phyloP scores from a whole-genome alignment of 2,329 filamentous ascomycete species.

The Verticillium isaacii region DNA sequence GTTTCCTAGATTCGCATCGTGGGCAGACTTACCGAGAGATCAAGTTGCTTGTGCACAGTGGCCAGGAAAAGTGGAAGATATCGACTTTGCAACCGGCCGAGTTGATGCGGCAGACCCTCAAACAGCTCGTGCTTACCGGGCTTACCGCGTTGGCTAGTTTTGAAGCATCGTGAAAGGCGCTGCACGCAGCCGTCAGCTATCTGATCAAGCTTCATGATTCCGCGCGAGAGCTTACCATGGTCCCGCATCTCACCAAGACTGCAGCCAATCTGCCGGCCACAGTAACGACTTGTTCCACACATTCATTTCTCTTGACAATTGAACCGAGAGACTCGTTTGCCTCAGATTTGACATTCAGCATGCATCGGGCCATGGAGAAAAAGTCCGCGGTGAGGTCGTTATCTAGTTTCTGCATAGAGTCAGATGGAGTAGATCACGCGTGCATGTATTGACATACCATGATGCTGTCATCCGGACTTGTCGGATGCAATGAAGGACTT shows the following conservation, averaged over 20 bases:
- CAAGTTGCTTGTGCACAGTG: conserved; percentile 41
- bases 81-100: conserved; percentile 35
- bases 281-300: conserved; percentile 37
- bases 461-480: conserved; percentile 43
- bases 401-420: conserved; percentile 35
- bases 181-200: conserved; percentile 10
- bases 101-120: conserved; percentile 30
- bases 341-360: conserved; percentile 23
- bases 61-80: conserved; percentile 48
- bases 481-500: conserved; percentile 31
- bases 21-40: conserved; percentile 31
- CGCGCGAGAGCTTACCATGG: conserved; percentile 26
- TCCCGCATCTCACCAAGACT: conserved; percentile 37
- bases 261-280: conserved; percentile 42
- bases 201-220: neutral
- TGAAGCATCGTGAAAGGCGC: conserved; percentile 41
- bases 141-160: conserved; percentile 5
- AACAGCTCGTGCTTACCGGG: conserved; percentile 46
- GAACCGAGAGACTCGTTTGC: conserved; percentile 1
- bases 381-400: conserved; percentile 40
- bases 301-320: conserved; percentile 16
- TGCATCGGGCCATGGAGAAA: conserved; percentile 40
- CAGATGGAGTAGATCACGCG: neutral
- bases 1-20: neutral
- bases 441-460: conserved; percentile 21